A percentile compares a stretch with the other conserved stretches of the same genome.
Evolutionary conservation across 2,329 filamentous ascomycete species (phyloP).

Genomic region (Hirsutella rhossiliensis): DNA sequence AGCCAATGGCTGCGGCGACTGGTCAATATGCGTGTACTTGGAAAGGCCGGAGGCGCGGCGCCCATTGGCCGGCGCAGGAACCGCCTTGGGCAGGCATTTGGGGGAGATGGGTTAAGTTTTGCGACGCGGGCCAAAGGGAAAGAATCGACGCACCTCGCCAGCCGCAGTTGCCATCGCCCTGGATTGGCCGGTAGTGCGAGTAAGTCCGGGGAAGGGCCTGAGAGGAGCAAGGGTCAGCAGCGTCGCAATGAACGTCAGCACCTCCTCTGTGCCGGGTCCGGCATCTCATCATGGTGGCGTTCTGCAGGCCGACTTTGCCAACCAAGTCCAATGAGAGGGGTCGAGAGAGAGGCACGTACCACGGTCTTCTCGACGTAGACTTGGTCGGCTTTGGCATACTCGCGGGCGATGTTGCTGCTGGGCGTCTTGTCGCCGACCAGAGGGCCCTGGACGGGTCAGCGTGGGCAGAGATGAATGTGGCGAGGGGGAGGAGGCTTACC

Average conservation of each 20-base stretch:
- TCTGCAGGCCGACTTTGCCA: background rate
- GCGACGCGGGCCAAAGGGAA: background rate
- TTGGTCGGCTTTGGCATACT: conserved; percentile 82
- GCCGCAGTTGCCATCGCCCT: conserved; percentile 91
- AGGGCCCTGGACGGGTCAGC: conserved; percentile 49
- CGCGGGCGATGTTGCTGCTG: conserved; percentile 64
- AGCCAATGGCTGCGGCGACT: conserved; percentile 62
- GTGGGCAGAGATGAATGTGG: background rate
- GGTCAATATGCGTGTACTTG: background rate
- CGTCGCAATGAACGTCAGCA: background rate
- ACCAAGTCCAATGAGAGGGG: background rate
- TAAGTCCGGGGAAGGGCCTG: conserved; percentile 75
- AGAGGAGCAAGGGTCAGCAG: background rate
- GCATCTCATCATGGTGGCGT: background rate
- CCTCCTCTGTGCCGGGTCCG: background rate
- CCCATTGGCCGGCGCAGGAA: background rate
- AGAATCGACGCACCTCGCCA: conserved; percentile 70
- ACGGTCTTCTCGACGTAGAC: conserved; percentile 78
- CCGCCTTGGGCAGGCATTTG: background rate
- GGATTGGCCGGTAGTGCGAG: conserved; percentile 75
- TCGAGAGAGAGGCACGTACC: conserved; percentile 35
- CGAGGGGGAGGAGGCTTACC: conserved; percentile 24
- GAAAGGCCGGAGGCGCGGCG: background rate
- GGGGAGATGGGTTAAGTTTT: background rate
- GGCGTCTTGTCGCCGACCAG: conserved; percentile 68